Conservation (phyloP, 805 yeast species). For the Tetrapisispora iriomotensis region DNA sequence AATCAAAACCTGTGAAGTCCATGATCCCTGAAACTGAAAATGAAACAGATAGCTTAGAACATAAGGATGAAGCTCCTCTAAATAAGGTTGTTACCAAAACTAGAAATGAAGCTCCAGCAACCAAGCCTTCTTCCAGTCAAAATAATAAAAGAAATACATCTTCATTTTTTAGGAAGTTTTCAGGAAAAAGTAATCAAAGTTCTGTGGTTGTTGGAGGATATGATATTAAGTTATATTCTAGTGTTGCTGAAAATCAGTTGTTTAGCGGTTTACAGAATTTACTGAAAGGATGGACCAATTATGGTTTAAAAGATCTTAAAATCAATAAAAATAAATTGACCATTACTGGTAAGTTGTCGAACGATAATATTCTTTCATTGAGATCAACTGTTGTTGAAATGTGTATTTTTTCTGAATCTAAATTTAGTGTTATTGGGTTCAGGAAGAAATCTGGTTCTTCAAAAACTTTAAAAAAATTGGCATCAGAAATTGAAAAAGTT, state of each 20-base stretch:
- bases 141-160: constrained; percentile 9
- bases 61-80: constrained; percentile 6
- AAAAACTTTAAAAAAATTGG: constrained; percentile 49
- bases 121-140: background rate
- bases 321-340: constrained; percentile 35
- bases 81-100: constrained; percentile 10
- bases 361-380: constrained; percentile 50
- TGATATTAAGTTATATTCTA: constrained; percentile 22
- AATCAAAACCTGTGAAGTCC: constrained; percentile 6
- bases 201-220: constrained; percentile 2
- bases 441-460: constrained; percentile 56
- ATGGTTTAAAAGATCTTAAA: constrained; percentile 52
- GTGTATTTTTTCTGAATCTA: constrained; percentile 37
- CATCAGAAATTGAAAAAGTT: constrained; percentile 54
- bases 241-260: constrained; percentile 41
- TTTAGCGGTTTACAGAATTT: constrained; percentile 54
- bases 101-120: background rate
- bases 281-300: constrained; percentile 57
- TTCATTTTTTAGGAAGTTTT: constrained; percentile 30
- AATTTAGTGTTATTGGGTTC: constrained; percentile 45
- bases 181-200: constrained; percentile 10
- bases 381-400: constrained; percentile 57
- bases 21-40: constrained; percentile 26
- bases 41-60: constrained; percentile 15
- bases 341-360: constrained; percentile 54